Conservation (phyloP, 2,329 filamentous ascomycete genomes). For the Stachybotrys elegans region DNA sequence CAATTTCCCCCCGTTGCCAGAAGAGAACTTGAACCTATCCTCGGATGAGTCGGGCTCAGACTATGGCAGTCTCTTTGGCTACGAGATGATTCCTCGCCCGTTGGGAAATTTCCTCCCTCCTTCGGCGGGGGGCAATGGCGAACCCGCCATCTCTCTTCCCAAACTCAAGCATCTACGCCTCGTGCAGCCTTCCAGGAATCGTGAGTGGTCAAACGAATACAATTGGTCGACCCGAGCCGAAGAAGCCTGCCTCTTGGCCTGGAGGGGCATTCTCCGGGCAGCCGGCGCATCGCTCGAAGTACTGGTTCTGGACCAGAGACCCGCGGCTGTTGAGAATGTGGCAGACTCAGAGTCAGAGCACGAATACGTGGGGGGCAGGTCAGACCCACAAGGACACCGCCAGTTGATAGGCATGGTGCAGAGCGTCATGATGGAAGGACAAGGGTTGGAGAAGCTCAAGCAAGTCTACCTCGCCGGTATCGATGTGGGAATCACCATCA, state of each 20-base stretch:
- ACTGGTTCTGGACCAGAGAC: slow-evolving; percentile 10
- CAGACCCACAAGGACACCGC: neutral
- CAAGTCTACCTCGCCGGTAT: neutral
- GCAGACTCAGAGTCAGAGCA: neutral
- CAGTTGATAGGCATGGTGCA: neutral
- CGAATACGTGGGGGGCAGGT: neutral
- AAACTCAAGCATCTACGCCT: slow-evolving; percentile 5
- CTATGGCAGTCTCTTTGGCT: neutral
- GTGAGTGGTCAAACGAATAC: neutral
- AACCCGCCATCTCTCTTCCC: neutral
- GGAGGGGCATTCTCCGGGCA: slow-evolving; percentile 1
- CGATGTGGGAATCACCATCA: neutral
- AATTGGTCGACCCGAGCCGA: slow-evolving; percentile 9
- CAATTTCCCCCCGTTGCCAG: neutral
- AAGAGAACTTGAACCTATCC: neutral
- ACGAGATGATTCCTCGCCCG: slow-evolving; percentile 5
- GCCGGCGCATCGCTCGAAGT: slow-evolving; percentile 6
- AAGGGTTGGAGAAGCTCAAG: neutral
- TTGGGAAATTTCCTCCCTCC: slow-evolving; percentile 7
- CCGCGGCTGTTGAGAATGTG: slow-evolving; percentile 6
- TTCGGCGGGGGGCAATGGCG: rapidly evolving
- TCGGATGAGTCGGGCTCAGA: neutral
- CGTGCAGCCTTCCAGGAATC: slow-evolving; percentile 1
- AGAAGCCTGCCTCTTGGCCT: neutral
- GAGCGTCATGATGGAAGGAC: neutral